A percentile compares a stretch with the other conserved stretches of the same genome.
phyloP scores from a whole-genome alignment of 495 filamentous ascomycete genomes.

The Zalerion maritima region DNA sequence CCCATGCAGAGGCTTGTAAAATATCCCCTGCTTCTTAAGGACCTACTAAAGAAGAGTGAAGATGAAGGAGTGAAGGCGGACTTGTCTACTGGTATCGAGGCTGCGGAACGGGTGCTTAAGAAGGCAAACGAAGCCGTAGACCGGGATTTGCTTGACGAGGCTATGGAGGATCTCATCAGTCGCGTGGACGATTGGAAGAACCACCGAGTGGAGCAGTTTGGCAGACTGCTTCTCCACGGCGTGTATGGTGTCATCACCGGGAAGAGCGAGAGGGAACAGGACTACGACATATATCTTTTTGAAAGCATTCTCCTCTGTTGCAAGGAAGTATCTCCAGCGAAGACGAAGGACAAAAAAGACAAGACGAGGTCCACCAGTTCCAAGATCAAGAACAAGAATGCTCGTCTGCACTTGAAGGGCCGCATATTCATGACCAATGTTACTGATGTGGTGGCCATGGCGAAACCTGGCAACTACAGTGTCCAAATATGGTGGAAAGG shows the following conservation, averaged over 20 bases:
- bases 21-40: constrained; percentile 83
- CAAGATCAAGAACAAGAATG: constrained; percentile 58
- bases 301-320: constrained; percentile 91
- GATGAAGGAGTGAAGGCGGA: constrained; percentile 54
- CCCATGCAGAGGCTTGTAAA: constrained; percentile 91
- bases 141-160: constrained; percentile 64
- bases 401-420: constrained; percentile 84
- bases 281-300: constrained; percentile 96
- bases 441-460: constrained; percentile 72
- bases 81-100: constrained; percentile 54
- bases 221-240: constrained; percentile 77
- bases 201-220: constrained; percentile 78
- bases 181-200: constrained; percentile 98
- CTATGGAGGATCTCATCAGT: constrained; percentile 60
- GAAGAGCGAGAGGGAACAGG: constrained; percentile 67
- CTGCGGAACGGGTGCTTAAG: constrained; percentile 60
- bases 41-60: constrained; percentile 69
- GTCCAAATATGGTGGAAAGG: constrained; percentile 99
- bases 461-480: constrained; percentile 78
- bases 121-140: constrained; percentile 82
- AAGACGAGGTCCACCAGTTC: constrained; percentile 29
- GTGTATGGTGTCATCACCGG: constrained; percentile 88
- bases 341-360: constrained; percentile 59
- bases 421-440: constrained; percentile 99
- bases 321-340: constrained; percentile 83